Evolutionary conservation across 805 yeast genomes (phyloP), one percentile per base, ranked within the genome.

Genomic region (Ogataea siamensis): DNA sequence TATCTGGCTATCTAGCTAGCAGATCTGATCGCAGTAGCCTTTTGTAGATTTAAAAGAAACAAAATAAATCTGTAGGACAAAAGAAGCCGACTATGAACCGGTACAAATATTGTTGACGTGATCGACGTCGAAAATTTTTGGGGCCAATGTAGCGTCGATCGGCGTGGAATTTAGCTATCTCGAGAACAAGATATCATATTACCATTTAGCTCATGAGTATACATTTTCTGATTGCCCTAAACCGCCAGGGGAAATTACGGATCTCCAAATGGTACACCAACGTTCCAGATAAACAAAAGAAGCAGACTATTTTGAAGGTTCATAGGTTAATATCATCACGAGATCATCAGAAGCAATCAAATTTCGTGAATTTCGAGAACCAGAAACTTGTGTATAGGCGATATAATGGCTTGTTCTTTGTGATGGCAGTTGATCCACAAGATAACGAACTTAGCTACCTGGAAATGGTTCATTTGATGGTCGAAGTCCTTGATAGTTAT

Each of bases 211-310:
- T 6, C 25, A 87, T 88, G 96, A 73, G 87, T 4, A 73, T 89
- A 12, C 88, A 87, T 48, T 91, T 77, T 64, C 70, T 91, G 27
- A 63, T 89, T 28, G 83, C 91, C 30, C 80, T 91, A 58, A 91
- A 91, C 58, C 74, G 96, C 42, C 97, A 91, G 64, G 98, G 99
- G n/a, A 85, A 85, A 48, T 78, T 91, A 15, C 74, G 99, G 43
- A 65, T 91, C 11, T 81, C 86, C 6, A 83, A 87, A 59, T 89
- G 94, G 89, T 91, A 47, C 53, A 57, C 41, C 43, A 30, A 40
- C 7, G 24, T 33, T 5, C 34, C 67, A 54, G 73, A 74, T 28
- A 51, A 58, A 3, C 78, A 75, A 42, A 73, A 76, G 46, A 52
- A 65, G 37, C 65, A 60, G 33, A 50, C 74, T 25, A 76, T 78